Evolutionary conservation across 1,284 basidiomycete species (phyloP).

Genomic region (Hymenochaete sp.): DNA sequence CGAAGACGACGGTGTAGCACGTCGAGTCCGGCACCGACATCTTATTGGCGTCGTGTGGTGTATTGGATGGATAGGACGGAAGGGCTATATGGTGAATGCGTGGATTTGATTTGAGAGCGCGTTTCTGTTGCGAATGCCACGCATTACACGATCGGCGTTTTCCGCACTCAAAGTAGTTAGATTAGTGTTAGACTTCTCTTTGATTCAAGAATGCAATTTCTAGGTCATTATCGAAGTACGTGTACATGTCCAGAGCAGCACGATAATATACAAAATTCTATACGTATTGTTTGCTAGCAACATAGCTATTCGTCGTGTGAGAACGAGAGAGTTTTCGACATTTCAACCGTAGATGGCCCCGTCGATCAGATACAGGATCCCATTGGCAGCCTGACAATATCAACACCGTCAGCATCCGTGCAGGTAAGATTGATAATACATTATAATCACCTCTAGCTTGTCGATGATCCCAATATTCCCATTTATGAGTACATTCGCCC

Average conservation of each 20-base stretch:
- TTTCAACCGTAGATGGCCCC: slow-evolving; percentile 36
- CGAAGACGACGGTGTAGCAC: slow-evolving; percentile 81
- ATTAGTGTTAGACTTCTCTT: neutral
- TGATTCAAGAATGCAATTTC: neutral
- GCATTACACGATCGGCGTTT: neutral
- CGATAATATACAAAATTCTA: neutral
- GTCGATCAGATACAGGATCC: slow-evolving; percentile 64
- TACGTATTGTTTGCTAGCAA: neutral
- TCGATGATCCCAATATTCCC: slow-evolving; percentile 42
- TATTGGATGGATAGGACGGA: too few relatives aligned
- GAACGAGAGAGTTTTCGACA: neutral
- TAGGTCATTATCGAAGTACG: too few relatives aligned
- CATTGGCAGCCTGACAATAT: slow-evolving; percentile 49
- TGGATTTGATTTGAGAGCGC: neutral
- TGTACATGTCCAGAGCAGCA: neutral
- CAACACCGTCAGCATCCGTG: slow-evolving; percentile 4
- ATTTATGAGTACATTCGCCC: slow-evolving; percentile 49
- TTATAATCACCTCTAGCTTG: slow-evolving; percentile 44
- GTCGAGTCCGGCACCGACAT: slow-evolving; percentile 40
- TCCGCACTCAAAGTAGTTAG: slow-evolving; percentile 3
- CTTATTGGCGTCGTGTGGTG: neutral
- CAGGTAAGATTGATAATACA: slow-evolving; percentile 19
- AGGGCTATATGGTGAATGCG: neutral
- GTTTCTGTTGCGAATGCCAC: neutral
- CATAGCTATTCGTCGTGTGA: neutral